These are phyloP conservation scores for Aspergillus sp. DNA, from an alignment of 2,329 filamentous ascomycete species.

Conservation along the genomic window DNA sequence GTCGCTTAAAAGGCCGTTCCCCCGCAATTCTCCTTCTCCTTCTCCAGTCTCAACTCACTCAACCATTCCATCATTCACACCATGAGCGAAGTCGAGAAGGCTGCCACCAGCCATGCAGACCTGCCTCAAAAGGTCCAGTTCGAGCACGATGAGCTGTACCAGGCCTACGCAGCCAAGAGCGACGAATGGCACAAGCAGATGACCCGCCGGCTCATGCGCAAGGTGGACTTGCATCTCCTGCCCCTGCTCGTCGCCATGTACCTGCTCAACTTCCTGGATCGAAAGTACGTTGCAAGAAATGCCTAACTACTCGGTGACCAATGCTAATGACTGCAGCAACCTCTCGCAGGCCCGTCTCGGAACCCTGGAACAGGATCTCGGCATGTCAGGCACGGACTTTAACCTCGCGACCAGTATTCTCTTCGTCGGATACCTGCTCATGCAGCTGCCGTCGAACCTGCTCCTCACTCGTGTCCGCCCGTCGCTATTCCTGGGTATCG, in stretches of 20 bases:
- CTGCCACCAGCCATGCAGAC: background rate
- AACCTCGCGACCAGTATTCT: slow-evolving; percentile 57
- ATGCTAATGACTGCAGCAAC: slow-evolving; percentile 34
- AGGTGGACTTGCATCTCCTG: slow-evolving; percentile 30
- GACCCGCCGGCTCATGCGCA: slow-evolving; percentile 25
- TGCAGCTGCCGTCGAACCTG: slow-evolving; percentile 63
- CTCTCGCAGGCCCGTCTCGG: slow-evolving; percentile 57
- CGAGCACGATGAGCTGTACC: slow-evolving; percentile 27
- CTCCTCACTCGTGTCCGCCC: slow-evolving; percentile 55
- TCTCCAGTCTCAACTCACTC: background rate
- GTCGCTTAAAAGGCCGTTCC: background rate
- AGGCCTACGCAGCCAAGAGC: slow-evolving; percentile 25
- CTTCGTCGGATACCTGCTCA: slow-evolving; percentile 60
- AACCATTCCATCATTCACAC: background rate
- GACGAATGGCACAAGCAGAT: slow-evolving; percentile 27
- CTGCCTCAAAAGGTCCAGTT: background rate
- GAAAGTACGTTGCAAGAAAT: slow-evolving; percentile 20
- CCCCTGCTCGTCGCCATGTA: slow-evolving; percentile 33
- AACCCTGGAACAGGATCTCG: slow-evolving; percentile 53
- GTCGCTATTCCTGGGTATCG: slow-evolving; percentile 52
- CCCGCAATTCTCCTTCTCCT: background rate
- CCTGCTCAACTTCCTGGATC: slow-evolving; percentile 33
- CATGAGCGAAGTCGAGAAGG: slow-evolving; percentile 9
- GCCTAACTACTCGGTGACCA: background rate
- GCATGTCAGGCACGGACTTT: slow-evolving; percentile 57